Base-by-base conservation (phyloP, 1,284 basidiomycete species). In the Fomitopsis schrenkii region DNA sequence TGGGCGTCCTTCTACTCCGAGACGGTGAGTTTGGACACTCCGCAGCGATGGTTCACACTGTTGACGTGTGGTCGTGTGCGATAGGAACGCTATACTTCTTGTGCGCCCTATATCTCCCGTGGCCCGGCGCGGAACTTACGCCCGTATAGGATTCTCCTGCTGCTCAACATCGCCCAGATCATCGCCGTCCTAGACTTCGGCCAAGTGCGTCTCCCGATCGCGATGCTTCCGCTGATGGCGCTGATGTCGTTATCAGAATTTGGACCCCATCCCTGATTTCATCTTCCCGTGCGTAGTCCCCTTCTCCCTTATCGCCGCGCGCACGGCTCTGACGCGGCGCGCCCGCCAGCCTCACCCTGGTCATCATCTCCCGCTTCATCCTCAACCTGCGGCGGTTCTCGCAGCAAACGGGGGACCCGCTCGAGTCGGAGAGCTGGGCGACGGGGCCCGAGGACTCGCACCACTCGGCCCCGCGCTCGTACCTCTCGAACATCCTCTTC, bases 351-450 rank as follows among this genome's bases (percentile, higher is more conserved):
- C 15, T 54, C 17, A 54, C 52, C n/a, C 8, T 14, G 30, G 22
- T 54, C 52, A 54, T 54, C 52, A 54, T 54, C n/a, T n/a, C 52
- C 12, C 52, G 52, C 9, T 54, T 54, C 52, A 36, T 54, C 52
- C 52, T 54, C 35, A 54, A 54, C 35, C 52, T 54, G 33, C 52
- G 52, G 17, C 52, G 52, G 35, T 36, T 54, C 35, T 54, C 52
- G 35, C 22, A 19, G 8, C 35, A 12, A 5, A 40, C 33, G 9
- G 35, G 52, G 19, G 52, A 54, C 52, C 52, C 52, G 6, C 52
- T 54, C 35, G 35, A 40, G 22, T 54, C 38, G 8, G 26, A 54
- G 2, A 54, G 52, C 38, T 40, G 38, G 52, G 10, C 52, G 35
- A 9, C 52, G 35, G 52, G 38, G 33, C 35, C 35, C 22, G 35